These are phyloP conservation scores for Flueggea neowawraea DNA, from an alignment of 441 rosid species.

Conservation along the genomic window DNA sequence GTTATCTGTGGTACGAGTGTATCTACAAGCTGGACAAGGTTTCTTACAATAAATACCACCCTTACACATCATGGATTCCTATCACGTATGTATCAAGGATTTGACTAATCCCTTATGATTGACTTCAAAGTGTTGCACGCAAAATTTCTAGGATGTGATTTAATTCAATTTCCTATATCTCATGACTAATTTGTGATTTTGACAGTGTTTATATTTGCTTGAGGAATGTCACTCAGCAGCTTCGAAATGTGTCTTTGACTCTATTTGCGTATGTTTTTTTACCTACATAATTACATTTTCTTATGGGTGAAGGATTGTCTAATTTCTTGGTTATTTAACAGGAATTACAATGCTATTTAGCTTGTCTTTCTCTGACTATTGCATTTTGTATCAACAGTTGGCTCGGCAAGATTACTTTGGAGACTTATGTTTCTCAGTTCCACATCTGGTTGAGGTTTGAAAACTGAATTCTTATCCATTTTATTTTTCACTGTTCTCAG, in stretches of 20 bases:
- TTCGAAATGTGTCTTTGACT: constrained; percentile 67
- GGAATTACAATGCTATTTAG: not conserved
- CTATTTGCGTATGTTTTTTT: constrained; percentile 77
- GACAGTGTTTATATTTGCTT: constrained; percentile 91
- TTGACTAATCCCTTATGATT: not conserved
- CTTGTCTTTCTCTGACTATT: constrained; percentile 12
- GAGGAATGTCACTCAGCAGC: constrained; percentile 86
- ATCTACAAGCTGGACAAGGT: constrained; percentile 96
- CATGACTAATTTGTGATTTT: constrained; percentile 19
- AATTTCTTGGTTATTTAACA: not conserved
- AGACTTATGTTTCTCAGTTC: constrained; percentile 95
- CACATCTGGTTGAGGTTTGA: constrained; percentile 99
- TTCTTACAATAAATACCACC: constrained; percentile 92
- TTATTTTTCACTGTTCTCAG: not conserved
- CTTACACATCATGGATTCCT: constrained; percentile 99
- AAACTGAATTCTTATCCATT: constrained; percentile 7
- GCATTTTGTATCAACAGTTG: constrained; percentile 45
- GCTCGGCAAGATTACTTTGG: constrained; percentile 99
- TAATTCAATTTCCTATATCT: constrained; percentile 16
- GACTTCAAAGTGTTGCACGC: not conserved
- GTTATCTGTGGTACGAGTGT: constrained; percentile 89
- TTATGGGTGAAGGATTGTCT: not conserved
- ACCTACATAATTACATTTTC: constrained; percentile 10
- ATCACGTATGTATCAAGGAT: constrained; percentile 65
- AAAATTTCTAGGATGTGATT: constrained; percentile 1